Percentiles rank a stretch among this genome's conserved stretches.
Conservation (phyloP, 2,329 filamentous ascomycete species). For the Aspergillus glaucus region DNA sequence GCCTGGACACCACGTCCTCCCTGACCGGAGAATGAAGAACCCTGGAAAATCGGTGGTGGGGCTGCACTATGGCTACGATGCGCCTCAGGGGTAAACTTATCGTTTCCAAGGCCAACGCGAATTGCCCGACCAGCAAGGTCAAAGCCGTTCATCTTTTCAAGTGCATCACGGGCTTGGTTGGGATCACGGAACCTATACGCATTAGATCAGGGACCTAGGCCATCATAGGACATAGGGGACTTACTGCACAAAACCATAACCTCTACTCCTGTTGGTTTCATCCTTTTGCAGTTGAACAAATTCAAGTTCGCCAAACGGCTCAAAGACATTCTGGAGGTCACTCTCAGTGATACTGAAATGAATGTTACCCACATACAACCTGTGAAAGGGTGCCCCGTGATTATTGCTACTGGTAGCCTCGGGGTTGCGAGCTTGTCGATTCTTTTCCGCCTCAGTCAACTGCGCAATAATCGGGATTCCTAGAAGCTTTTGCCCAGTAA, state of each 20-base stretch:
- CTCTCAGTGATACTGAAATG: slow-evolving; percentile 98
- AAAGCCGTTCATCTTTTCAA: slow-evolving; percentile 99
- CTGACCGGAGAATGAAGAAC: slow-evolving; percentile 83
- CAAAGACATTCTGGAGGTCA: slow-evolving; percentile 92
- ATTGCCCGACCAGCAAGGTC: slow-evolving; percentile 96
- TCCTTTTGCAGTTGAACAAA: slow-evolving; percentile 98
- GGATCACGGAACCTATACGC: slow-evolving; percentile 73
- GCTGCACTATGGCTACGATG: slow-evolving; percentile 69
- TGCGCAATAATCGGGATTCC: slow-evolving; percentile 98
- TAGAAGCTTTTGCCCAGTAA: slow-evolving; percentile 97
- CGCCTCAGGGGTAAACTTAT: slow-evolving; percentile 98
- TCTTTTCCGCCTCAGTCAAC: slow-evolving; percentile 98
- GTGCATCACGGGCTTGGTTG: slow-evolving; percentile 81
- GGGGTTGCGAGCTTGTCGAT: slow-evolving; percentile 83
- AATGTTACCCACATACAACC: slow-evolving; percentile 97
- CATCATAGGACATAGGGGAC: slow-evolving; percentile 33
- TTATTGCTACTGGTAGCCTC: slow-evolving; percentile 62
- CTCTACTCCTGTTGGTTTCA: slow-evolving; percentile 79
- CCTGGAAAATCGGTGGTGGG: slow-evolving; percentile 67
- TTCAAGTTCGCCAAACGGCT: slow-evolving; percentile 94
- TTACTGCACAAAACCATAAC: slow-evolving; percentile 98
- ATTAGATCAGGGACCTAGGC: background rate
- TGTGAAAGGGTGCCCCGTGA: slow-evolving; percentile 89
- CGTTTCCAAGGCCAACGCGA: slow-evolving; percentile 96
- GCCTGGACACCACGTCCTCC: slow-evolving; percentile 80